A percentile compares a stretch with the other conserved stretches of the same genome.
Conservation (phyloP, 768 basidiomycete genomes). For the Leccinum pellstonianum region DNA sequence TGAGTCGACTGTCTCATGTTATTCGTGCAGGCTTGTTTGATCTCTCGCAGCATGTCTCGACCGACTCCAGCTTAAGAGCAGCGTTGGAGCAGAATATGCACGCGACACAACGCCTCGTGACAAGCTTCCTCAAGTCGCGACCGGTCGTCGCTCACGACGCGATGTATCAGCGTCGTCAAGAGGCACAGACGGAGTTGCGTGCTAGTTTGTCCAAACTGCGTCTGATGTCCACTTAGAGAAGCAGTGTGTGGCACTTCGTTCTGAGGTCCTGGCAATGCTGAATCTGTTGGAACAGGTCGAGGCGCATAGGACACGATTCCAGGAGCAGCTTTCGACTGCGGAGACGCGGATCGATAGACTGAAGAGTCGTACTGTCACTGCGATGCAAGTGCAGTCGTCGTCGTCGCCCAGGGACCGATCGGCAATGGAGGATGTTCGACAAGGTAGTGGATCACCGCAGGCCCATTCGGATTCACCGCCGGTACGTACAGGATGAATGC, state of each 20-base stretch:
- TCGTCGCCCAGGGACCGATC: conserved; percentile 34
- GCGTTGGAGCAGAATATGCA: conserved; percentile 55
- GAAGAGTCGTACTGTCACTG: conserved; percentile 51
- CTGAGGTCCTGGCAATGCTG: conserved; percentile 53
- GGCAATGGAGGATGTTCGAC: conserved; percentile 27
- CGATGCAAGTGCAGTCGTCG: conserved; percentile 42
- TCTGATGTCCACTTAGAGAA: conserved; percentile 12
- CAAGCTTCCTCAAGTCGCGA: conserved; percentile 47
- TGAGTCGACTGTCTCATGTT: not conserved
- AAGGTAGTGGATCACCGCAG: conserved; percentile 44
- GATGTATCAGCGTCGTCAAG: conserved; percentile 48
- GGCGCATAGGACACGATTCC: conserved; percentile 47
- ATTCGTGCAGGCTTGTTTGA: conserved; percentile 29
- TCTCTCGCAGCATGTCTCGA: conserved; percentile 32
- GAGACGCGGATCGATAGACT: conserved; percentile 65
- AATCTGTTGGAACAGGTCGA: conserved; percentile 50
- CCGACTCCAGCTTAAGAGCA: conserved; percentile 33
- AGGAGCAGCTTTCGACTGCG: conserved; percentile 49
- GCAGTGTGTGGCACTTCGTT: conserved; percentile 58
- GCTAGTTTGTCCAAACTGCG: not conserved
- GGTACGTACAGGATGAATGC: conserved; percentile 57
- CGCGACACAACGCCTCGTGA: conserved; percentile 59
- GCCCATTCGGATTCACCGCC: conserved; percentile 59
- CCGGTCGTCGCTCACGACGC: conserved; percentile 37
- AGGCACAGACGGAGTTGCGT: conserved; percentile 58